phyloP scores from a whole-genome alignment of 225 moss, liverwort and hornwort genomes.

The Polytrichum formosum region DNA sequence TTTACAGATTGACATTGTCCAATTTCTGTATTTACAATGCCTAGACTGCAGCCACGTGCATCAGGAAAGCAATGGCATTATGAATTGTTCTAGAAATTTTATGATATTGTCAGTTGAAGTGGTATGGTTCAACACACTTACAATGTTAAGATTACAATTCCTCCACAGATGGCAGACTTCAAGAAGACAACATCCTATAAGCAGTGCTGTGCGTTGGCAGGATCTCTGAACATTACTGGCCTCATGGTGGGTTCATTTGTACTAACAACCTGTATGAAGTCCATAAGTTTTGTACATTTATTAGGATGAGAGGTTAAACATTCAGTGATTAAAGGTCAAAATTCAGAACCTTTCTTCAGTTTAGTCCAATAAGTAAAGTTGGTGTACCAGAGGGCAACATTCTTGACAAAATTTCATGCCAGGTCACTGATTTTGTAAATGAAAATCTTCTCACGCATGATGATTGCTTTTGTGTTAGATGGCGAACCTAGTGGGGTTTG shows the following conservation, averaged over 20 bases:
- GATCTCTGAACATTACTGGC: slow-evolving; percentile 80
- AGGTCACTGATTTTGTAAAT: not conserved
- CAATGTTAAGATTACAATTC: slow-evolving; percentile 1
- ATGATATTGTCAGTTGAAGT: not conserved
- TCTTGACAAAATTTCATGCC: not conserved
- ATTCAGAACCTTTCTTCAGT: not conserved
- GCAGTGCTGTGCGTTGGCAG: slow-evolving; percentile 83
- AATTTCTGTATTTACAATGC: not conserved
- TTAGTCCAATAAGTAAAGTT: not conserved
- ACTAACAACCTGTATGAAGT: not conserved
- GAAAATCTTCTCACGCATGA: not conserved
- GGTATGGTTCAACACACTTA: too few relatives aligned
- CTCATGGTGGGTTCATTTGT: slow-evolving; percentile 54
- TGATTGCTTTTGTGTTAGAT: slow-evolving; percentile 37
- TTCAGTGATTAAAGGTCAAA: not conserved
- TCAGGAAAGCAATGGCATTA: too few relatives aligned
- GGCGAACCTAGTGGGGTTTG: slow-evolving; percentile 86
- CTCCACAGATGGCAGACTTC: slow-evolving; percentile 68
- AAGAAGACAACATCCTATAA: slow-evolving; percentile 52
- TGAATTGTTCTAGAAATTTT: not conserved
- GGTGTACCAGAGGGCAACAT: not conserved
- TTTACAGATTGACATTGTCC: not conserved
- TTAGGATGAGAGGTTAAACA: slow-evolving; percentile 2
- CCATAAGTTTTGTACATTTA: not conserved
- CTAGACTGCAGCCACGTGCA: too few relatives aligned